Conservation (phyloP, 1,139 yeast species). For the Suhomyces bribrorum region DNA sequence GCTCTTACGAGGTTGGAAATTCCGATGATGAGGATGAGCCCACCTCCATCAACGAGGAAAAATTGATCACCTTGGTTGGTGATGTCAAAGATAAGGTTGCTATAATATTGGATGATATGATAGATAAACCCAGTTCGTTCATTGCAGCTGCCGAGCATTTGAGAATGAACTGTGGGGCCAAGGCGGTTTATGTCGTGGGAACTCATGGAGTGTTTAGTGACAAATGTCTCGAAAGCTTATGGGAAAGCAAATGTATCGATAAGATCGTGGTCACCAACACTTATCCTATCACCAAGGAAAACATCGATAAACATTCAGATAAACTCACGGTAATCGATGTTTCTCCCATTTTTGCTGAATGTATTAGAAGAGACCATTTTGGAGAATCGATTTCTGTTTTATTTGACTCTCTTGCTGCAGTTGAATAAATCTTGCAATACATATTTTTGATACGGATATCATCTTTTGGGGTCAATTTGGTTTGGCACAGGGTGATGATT, state of each 20-base stretch:
- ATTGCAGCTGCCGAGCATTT: constrained; percentile 98
- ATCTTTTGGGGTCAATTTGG: constrained; percentile 3
- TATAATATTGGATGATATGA: constrained; percentile 92
- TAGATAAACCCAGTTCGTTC: constrained; percentile 90
- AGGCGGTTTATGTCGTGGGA: constrained; percentile 84
- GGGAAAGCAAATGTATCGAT: constrained; percentile 79
- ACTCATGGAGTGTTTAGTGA: constrained; percentile 95
- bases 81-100: constrained; percentile 91
- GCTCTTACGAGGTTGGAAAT: constrained; percentile 72
- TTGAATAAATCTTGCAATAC: constrained; percentile 35
- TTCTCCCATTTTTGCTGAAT: constrained; percentile 93
- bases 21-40: constrained; percentile 89
- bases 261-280: constrained; percentile 93
- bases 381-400: constrained; percentile 94
- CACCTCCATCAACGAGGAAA: constrained; percentile 62
- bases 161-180: constrained; percentile 92
- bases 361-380: constrained; percentile 96
- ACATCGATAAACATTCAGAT: constrained; percentile 58
- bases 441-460: constrained; percentile 4
- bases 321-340: constrained; percentile 83
- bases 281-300: constrained; percentile 75
- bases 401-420: constrained; percentile 79
- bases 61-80: constrained; percentile 93
- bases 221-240: constrained; percentile 77
- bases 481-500: constrained; percentile 12